Conservation (phyloP, 192 early-diverging fungal species). For the Coemansia sp. region DNA sequence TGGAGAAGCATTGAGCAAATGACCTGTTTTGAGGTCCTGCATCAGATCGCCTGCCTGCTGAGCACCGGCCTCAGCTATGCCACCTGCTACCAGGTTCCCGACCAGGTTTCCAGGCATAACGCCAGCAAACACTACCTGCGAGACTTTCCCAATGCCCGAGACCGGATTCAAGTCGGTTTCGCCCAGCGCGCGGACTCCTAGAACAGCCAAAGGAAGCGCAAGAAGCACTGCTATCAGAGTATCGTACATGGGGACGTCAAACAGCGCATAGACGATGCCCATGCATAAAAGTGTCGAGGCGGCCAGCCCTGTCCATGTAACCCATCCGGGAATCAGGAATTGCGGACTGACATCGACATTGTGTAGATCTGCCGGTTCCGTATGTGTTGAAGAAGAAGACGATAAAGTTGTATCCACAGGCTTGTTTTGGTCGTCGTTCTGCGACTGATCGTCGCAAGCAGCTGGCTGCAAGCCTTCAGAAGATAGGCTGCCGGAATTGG, state of each 20-base stretch:
- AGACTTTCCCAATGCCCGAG: conserved; percentile 80
- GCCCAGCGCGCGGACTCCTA: conserved; percentile 81
- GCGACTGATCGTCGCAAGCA: not conserved
- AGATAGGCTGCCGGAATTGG: not conserved
- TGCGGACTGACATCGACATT: conserved; percentile 43
- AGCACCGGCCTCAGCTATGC: conserved; percentile 74
- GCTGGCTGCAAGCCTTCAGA: no score
- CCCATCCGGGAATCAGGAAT: conserved; percentile 62
- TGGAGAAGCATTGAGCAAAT: conserved; percentile 78
- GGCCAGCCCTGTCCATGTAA: conserved; percentile 67
- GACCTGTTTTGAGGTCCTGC: conserved; percentile 86
- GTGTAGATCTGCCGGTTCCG: not conserved
- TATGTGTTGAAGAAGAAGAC: not conserved
- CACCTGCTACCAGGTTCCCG: conserved; percentile 77
- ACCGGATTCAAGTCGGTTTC: conserved; percentile 85
- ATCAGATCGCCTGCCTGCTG: conserved; percentile 76
- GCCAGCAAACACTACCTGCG: conserved; percentile 81
- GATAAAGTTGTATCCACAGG: not conserved
- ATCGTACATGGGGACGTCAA: conserved; percentile 68
- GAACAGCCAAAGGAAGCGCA: conserved; percentile 73
- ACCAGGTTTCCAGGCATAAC: conserved; percentile 70
- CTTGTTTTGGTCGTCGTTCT: not conserved
- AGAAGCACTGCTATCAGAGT: conserved; percentile 70
- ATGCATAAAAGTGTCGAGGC: conserved; percentile 65
- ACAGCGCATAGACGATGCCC: conserved; percentile 64